A percentile compares a stretch with the other conserved stretches of the same genome.
phyloP scores from a whole-genome alignment of 2,329 filamentous ascomycete genomes.

The Xylariaceae sp. region DNA sequence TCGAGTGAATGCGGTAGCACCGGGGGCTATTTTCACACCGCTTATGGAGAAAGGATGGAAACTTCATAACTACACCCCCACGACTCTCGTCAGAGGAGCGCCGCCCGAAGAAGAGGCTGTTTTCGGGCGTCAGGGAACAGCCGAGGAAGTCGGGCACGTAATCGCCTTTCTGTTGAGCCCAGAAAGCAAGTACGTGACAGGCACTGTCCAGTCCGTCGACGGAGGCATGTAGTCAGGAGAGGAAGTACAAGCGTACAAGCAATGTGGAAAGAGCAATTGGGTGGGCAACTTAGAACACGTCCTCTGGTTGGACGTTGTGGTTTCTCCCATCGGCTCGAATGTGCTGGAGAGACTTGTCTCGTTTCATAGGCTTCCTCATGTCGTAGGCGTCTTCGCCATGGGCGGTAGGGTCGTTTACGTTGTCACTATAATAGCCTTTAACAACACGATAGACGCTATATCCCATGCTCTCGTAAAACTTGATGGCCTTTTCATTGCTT shows the following conservation, averaged over 20 bases:
- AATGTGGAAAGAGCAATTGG: neutral
- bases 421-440: conserved; percentile 88
- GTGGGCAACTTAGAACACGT: conserved; percentile 65
- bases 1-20: conserved; percentile 45
- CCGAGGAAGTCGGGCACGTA: conserved; percentile 45
- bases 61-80: conserved; percentile 32
- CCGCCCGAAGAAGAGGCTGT: conserved; percentile 38
- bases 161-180: conserved; percentile 47
- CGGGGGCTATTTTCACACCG: conserved; percentile 48
- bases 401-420: conserved; percentile 60
- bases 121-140: conserved; percentile 42
- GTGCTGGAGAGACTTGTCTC: conserved; percentile 72
- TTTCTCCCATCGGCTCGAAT: conserved; percentile 76
- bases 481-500: conserved; percentile 82
- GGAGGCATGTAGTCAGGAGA: conserved; percentile 35
- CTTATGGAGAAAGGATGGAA: conserved; percentile 45
- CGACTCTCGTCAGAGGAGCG: conserved; percentile 32
- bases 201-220: conserved; percentile 45
- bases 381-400: conserved; percentile 85
- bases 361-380: conserved; percentile 87
- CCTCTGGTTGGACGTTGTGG: conserved; percentile 71
- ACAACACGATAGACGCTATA: conserved; percentile 89
- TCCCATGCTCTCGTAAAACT: conserved; percentile 85
- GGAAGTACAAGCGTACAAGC: neutral
- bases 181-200: conserved; percentile 45